phyloP scores from a whole-genome alignment of 306 rosid genomes.

The Herpetospermum pedunculosum region DNA sequence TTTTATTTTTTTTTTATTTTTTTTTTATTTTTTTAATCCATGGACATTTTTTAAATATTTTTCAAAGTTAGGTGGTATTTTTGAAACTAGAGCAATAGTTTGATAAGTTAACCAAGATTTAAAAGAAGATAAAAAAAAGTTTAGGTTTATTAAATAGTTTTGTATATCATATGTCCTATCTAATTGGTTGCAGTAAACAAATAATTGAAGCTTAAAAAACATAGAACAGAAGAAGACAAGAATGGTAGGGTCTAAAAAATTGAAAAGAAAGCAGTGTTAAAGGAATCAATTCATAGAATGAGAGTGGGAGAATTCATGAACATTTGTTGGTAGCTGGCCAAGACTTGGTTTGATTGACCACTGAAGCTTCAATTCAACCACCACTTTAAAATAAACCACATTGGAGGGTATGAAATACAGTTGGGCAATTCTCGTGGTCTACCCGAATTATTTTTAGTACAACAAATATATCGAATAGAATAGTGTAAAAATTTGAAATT shows the following conservation, averaged over 20 bases:
- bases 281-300: neutral
- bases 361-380: conserved; percentile 4
- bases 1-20: too few species aligned
- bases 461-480: too few species aligned
- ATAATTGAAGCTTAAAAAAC: neutral
- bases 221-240: neutral
- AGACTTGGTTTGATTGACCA: neutral
- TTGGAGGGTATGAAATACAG: neutral
- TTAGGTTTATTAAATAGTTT: neutral
- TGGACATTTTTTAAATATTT: too few species aligned
- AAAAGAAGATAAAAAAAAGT: neutral
- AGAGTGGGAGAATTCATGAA: neutral
- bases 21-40: too few species aligned
- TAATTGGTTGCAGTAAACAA: neutral
- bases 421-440: neutral
- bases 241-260: neutral
- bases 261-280: neutral
- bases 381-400: neutral
- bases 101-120: too few species aligned
- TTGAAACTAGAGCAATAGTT: too few species aligned
- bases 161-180: neutral
- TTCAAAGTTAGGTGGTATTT: too few species aligned
- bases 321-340: neutral
- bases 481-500: too few species aligned
- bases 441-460: too few species aligned